Conservation (phyloP, 2,329 filamentous ascomycete genomes). For the Beauveria varroae region DNA sequence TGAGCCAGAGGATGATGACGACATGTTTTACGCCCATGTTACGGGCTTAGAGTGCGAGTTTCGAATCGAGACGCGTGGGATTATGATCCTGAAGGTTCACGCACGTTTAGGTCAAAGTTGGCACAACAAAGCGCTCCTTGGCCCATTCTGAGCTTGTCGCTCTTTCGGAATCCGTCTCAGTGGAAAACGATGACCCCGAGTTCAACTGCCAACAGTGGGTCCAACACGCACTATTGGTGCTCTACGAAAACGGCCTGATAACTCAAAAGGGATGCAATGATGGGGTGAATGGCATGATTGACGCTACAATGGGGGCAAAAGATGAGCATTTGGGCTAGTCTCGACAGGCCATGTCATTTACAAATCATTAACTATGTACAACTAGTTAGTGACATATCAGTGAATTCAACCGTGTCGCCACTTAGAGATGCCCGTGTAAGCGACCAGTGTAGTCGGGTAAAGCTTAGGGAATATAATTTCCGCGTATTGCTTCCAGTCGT, state of each 20-base stretch:
- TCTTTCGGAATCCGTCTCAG: not conserved
- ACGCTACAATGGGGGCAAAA: slow-evolving; percentile 9
- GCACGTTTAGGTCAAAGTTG: not conserved
- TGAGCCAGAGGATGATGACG: not conserved
- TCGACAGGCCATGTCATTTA: not conserved
- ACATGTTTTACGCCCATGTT: not conserved
- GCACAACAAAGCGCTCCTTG: not conserved
- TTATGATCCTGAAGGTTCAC: not conserved
- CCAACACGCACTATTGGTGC: not conserved
- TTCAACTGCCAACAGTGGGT: slow-evolving; percentile 14
- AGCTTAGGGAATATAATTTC: slow-evolving; percentile 14
- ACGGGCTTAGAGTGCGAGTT: not conserved
- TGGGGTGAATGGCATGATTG: slow-evolving; percentile 11
- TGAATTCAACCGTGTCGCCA: not conserved
- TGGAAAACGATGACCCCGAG: slow-evolving; percentile 8
- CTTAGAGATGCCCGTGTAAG: slow-evolving; percentile 14
- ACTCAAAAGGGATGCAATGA: slow-evolving; percentile 3
- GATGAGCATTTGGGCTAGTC: slow-evolving; percentile 7
- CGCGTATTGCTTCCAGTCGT: slow-evolving; percentile 14
- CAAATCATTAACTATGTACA: too few species aligned
- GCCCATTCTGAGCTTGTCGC: not conserved
- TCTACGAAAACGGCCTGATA: slow-evolving; percentile 6
- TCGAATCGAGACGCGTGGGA: not conserved
- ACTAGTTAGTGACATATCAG: too few species aligned
- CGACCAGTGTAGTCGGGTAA: slow-evolving; percentile 15